These are phyloP conservation scores for Saitozyma podzolica DNA, from an alignment of 768 basidiomycete species.

Conservation along the genomic window DNA sequence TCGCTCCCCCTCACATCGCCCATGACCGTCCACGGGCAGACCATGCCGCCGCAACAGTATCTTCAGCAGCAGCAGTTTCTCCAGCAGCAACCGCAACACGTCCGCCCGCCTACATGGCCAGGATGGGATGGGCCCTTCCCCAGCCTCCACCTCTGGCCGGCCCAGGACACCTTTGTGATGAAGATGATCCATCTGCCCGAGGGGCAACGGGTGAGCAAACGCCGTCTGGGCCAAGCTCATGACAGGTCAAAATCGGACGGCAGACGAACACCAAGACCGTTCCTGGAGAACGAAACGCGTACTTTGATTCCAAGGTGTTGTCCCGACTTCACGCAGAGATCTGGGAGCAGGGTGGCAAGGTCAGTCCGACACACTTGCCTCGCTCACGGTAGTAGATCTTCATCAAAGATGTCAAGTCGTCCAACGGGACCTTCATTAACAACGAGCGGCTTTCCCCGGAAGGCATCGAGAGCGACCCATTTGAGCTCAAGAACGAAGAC, in stretches of 20 bases:
- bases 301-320: constrained; percentile 93
- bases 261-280: constrained; percentile 95
- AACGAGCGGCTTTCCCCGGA: constrained; percentile 87
- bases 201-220: constrained; percentile 28
- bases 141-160: constrained; percentile 69
- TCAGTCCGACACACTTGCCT: constrained; percentile 48
- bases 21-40: too few relatives aligned
- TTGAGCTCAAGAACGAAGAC: constrained; percentile 91
- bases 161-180: constrained; percentile 90
- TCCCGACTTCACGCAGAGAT: constrained; percentile 95
- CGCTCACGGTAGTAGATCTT: constrained; percentile 68
- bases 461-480: constrained; percentile 85
- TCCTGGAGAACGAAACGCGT: constrained; percentile 86
- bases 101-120: neutral
- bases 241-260: constrained; percentile 78
- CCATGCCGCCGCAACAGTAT: too few relatives aligned
- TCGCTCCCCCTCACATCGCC: too few relatives aligned
- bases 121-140: constrained; percentile 53
- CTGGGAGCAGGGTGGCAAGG: constrained; percentile 89
- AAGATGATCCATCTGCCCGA: constrained; percentile 70
- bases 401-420: constrained; percentile 98
- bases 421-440: constrained; percentile 98
- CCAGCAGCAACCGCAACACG: neutral
- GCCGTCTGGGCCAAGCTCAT: constrained; percentile 4
- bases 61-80: too few relatives aligned